These are phyloP conservation scores for Choanephora cucurbitarum DNA, from an alignment of 371 early-diverging fungal genomes.

Conservation along the genomic window DNA sequence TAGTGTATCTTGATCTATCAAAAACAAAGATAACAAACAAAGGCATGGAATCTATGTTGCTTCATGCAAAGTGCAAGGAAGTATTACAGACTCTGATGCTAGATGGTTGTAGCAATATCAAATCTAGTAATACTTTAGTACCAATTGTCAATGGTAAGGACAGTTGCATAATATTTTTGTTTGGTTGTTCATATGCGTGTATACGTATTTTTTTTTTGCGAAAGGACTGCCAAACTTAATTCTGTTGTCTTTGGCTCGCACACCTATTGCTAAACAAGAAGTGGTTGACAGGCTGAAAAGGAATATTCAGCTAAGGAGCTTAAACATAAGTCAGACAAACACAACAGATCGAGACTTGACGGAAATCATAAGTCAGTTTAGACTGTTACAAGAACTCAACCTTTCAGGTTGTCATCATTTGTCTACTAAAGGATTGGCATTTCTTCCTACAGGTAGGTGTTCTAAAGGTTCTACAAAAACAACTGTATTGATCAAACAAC, in stretches of 20 bases:
- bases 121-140: constrained; percentile 16
- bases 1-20: constrained; percentile 35
- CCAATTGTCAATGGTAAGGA: constrained; percentile 26
- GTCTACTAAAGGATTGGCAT: constrained; percentile 27
- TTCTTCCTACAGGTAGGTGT: constrained; percentile 28
- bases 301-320: constrained; percentile 12
- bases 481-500: no score
- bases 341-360: constrained; percentile 33
- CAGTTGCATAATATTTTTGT: no score
- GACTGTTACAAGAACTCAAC: constrained; percentile 29
- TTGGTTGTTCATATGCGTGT: no score
- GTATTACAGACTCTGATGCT: constrained; percentile 23
- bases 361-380: constrained; percentile 22
- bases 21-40: constrained; percentile 41
- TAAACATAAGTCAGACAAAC: constrained; percentile 35
- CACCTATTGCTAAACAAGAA: constrained; percentile 16
- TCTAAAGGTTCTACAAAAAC: not conserved
- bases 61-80: constrained; percentile 21
- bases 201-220: no score
- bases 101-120: constrained; percentile 33
- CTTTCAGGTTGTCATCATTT: constrained; percentile 32
- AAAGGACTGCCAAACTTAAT: constrained; percentile 28
- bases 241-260: constrained; percentile 33
- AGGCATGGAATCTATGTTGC: constrained; percentile 26
- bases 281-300: not conserved